Conservation (phyloP, 192 early-diverging fungal genomes). For the Coemansia sp. region DNA sequence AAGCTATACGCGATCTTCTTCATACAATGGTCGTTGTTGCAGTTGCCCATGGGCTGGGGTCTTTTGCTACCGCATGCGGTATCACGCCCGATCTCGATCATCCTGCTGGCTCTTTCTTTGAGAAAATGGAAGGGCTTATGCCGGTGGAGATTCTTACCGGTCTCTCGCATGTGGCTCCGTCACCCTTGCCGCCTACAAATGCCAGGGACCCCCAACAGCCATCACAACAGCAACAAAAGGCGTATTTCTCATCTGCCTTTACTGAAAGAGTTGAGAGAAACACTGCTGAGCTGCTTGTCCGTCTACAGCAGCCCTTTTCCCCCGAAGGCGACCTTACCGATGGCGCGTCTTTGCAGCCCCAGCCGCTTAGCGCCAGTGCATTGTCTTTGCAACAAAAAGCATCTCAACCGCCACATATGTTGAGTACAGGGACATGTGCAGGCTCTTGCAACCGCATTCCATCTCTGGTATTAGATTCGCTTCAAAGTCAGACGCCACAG, state of each 20-base stretch:
- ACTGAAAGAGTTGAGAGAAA: slow-evolving; percentile 32
- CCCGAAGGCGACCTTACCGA: slow-evolving; percentile 2
- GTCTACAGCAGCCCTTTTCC: slow-evolving; percentile 17
- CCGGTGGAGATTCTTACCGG: slow-evolving; percentile 18
- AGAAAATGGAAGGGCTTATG: slow-evolving; percentile 14
- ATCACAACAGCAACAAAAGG: slow-evolving; percentile 1
- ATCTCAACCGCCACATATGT: slow-evolving; percentile 15
- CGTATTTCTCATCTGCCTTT: slow-evolving; percentile 17
- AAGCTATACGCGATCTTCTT: slow-evolving; percentile 40
- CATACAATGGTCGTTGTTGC: slow-evolving; percentile 34
- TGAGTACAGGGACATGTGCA: slow-evolving; percentile 14
- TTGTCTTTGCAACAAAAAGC: slow-evolving; percentile 9
- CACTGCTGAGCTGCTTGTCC: slow-evolving; percentile 24
- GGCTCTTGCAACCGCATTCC: slow-evolving; percentile 12
- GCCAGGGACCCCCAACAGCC: not conserved
- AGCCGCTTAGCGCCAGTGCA: slow-evolving; percentile 2
- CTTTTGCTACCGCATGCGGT: slow-evolving; percentile 38
- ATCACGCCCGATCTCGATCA: slow-evolving; percentile 40
- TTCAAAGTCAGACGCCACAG: slow-evolving; percentile 29
- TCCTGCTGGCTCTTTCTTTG: slow-evolving; percentile 35
- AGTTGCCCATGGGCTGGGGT: slow-evolving; percentile 40
- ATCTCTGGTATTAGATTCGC: slow-evolving; percentile 19
- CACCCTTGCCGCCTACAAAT: not conserved
- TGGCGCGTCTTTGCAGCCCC: slow-evolving; percentile 5
- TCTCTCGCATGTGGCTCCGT: slow-evolving; percentile 17